Conservation (phyloP, 2,329 filamentous ascomycete species). For the Pseudocercospora fuligena region DNA sequence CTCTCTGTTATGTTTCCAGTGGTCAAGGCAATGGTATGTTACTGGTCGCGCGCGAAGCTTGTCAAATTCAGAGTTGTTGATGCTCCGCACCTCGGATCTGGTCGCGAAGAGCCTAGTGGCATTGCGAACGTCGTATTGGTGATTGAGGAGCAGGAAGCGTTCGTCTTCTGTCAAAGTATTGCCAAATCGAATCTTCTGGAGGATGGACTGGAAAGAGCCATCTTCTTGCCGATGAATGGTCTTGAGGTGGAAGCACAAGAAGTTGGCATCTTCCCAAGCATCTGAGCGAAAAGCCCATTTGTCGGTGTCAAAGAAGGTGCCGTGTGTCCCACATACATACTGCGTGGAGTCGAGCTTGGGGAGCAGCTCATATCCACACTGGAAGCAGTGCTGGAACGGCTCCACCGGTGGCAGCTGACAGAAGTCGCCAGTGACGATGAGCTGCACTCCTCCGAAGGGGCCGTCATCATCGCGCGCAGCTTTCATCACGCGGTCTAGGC, state of each 20-base stretch:
- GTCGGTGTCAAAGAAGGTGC: conserved; percentile 39
- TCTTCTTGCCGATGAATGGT: conserved; percentile 64
- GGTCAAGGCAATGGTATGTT: conserved; percentile 10
- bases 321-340: background rate
- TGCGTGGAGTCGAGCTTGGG: background rate
- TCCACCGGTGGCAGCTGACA: conserved; percentile 65
- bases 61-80: conserved; percentile 8
- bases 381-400: conserved; percentile 59
- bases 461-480: conserved; percentile 33
- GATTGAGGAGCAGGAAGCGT: background rate
- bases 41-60: background rate
- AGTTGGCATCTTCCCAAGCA: conserved; percentile 60
- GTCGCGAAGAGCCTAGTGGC: conserved; percentile 4
- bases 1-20: background rate
- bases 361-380: conserved; percentile 46
- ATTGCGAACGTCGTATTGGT: background rate
- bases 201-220: conserved; percentile 51
- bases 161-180: conserved; percentile 49
- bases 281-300: conserved; percentile 65
- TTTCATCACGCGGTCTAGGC: conserved; percentile 57
- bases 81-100: background rate
- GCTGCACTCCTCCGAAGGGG: conserved; percentile 56
- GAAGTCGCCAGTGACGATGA: conserved; percentile 57
- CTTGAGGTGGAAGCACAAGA: conserved; percentile 57
- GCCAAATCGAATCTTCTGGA: conserved; percentile 51